Evolutionary conservation across 768 basidiomycete genomes (phyloP).

Genomic region (Gyrodon lividus): DNA sequence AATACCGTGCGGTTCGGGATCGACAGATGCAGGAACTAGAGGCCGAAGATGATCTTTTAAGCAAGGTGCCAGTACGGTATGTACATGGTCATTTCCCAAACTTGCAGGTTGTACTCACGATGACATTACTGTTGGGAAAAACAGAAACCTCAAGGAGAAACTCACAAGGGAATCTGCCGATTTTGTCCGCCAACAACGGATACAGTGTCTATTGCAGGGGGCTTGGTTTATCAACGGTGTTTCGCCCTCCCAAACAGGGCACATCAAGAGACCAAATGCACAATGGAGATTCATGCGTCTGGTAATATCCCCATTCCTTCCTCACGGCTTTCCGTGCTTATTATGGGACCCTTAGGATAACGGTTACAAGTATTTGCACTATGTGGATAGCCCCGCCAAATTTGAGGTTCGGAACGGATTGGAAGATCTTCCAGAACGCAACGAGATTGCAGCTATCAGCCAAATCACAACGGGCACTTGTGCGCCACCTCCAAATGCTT

Average conservation of each 20-base stretch:
- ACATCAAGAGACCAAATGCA: constrained; percentile 53
- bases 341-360: constrained; percentile 54
- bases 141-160: constrained; percentile 80
- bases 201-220: constrained; percentile 84
- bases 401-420: constrained; percentile 76
- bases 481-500: constrained; percentile 61
- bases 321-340: neutral
- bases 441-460: constrained; percentile 76
- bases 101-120: constrained; percentile 4
- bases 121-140: neutral
- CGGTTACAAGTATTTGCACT: constrained; percentile 78
- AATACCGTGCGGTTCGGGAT: constrained; percentile 84
- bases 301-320: constrained; percentile 40
- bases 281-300: constrained; percentile 89
- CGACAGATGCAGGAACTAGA: constrained; percentile 90
- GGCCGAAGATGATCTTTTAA: constrained; percentile 81
- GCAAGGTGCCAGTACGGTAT: constrained; percentile 82
- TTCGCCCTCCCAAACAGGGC: constrained; percentile 43
- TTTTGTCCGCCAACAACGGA: constrained; percentile 85
- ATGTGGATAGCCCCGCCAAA: constrained; percentile 77
- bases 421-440: constrained; percentile 84
- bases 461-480: constrained; percentile 80
- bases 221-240: constrained; percentile 90
- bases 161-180: constrained; percentile 89
- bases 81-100: constrained; percentile 20